Conservation (phyloP, 129 eudicot genomes). For the Lactuca saligna region DNA sequence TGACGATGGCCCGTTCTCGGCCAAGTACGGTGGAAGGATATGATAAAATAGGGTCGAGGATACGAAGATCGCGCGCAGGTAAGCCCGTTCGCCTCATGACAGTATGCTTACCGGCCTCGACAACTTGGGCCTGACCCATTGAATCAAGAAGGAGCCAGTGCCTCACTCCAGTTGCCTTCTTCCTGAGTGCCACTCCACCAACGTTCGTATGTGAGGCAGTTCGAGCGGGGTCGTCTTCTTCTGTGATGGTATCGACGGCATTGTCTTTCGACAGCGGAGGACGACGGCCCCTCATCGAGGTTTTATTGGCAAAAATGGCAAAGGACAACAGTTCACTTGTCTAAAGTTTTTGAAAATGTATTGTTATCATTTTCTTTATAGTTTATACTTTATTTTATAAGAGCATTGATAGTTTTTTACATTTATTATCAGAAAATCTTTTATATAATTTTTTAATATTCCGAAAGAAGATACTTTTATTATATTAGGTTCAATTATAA, state of each 20-base stretch:
- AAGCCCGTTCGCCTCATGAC: conserved; percentile 72
- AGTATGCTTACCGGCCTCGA: conserved; percentile 72
- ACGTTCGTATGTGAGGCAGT: neutral
- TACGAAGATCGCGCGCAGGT: conserved; percentile 78
- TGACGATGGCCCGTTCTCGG: conserved; percentile 37
- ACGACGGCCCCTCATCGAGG: neutral
- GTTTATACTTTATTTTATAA: too few relatives aligned
- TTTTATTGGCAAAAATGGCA: neutral
- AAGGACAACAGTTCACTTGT: too few relatives aligned
- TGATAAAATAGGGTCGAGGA: conserved; percentile 65
- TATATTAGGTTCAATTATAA: too few relatives aligned
- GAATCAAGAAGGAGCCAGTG: conserved; percentile 61
- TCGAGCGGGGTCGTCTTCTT: neutral
- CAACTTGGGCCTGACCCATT: conserved; percentile 50
- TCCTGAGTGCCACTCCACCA: neutral
- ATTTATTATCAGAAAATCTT: too few relatives aligned
- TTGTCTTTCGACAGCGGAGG: neutral
- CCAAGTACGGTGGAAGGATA: conserved; percentile 73
- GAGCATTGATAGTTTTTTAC: too few relatives aligned
- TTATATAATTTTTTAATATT: too few relatives aligned
- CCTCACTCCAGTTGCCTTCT: conserved; percentile 55
- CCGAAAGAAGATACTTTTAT: too few relatives aligned
- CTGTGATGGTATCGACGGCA: neutral
- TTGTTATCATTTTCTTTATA: too few relatives aligned
- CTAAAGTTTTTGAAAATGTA: too few relatives aligned